A percentile compares a stretch with the other conserved stretches of the same genome.
Conservation (phyloP, 257 asterid genomes). For the Solanum tarapatanum region DNA sequence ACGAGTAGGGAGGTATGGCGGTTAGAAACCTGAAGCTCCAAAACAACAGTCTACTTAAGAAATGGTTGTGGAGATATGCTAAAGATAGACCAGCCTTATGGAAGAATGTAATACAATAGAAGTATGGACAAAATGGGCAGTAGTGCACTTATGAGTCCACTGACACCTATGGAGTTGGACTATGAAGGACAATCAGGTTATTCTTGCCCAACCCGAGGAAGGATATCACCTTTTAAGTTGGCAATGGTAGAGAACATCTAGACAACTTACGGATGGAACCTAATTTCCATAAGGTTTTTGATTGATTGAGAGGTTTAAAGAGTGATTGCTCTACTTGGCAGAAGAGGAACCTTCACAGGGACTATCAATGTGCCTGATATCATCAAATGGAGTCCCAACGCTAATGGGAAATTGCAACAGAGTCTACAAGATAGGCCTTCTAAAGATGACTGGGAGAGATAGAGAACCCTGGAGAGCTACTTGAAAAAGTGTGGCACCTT, state of each 20-base stretch:
- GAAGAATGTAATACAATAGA: background rate
- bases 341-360: background rate
- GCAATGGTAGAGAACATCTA: background rate
- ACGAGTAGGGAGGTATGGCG: background rate
- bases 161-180: background rate
- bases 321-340: background rate
- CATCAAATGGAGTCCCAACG: background rate
- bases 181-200: background rate
- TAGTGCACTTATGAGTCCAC: background rate
- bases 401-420: background rate
- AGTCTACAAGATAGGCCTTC: background rate
- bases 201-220: background rate
- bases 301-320: background rate
- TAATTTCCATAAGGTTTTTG: background rate
- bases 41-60: background rate
- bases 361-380: background rate
- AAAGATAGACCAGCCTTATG: background rate
- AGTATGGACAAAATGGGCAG: background rate
- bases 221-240: background rate
- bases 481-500: background rate
- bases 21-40: background rate
- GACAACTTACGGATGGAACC: background rate
- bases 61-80: background rate
- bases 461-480: background rate
- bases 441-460: background rate